Conservation (phyloP, 768 basidiomycete species). For the Mycena galopus region DNA sequence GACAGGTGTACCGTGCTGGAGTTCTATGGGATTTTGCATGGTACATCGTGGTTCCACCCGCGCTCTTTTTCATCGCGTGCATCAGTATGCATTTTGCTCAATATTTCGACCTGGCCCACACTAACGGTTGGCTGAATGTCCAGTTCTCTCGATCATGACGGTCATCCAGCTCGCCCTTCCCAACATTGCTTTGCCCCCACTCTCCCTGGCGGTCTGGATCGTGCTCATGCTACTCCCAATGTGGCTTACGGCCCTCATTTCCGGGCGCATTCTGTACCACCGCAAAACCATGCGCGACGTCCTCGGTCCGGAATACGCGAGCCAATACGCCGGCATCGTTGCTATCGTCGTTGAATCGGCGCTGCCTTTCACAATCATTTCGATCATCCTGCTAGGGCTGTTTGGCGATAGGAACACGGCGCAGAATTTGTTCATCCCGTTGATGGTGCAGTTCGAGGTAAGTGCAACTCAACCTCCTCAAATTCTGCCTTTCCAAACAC, state of each 20-base stretch:
- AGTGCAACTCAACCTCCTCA: neutral
- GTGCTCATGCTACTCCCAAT: constrained; percentile 49
- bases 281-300: constrained; percentile 37
- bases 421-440: constrained; percentile 41
- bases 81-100: constrained; percentile 28
- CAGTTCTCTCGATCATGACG: constrained; percentile 49
- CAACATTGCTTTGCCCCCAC: constrained; percentile 41
- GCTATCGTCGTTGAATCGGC: constrained; percentile 52
- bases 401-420: constrained; percentile 38
- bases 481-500: too few species aligned
- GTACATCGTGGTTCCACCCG: constrained; percentile 38
- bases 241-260: constrained; percentile 48
- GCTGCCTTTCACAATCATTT: constrained; percentile 50
- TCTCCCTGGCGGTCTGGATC: constrained; percentile 48
- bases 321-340: constrained; percentile 46
- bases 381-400: constrained; percentile 42
- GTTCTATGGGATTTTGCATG: constrained; percentile 45
- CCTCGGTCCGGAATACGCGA: constrained; percentile 43
- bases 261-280: constrained; percentile 47
- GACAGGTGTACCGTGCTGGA: constrained; percentile 52
- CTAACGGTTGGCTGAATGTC: neutral
- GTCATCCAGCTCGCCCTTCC: constrained; percentile 49
- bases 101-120: neutral
- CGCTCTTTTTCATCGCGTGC: constrained; percentile 37
- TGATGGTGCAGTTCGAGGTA: constrained; percentile 44